These are phyloP conservation scores for Paramecium caudatum DNA, from an alignment of 73 alveolate genomes.

Conservation along the genomic window DNA sequence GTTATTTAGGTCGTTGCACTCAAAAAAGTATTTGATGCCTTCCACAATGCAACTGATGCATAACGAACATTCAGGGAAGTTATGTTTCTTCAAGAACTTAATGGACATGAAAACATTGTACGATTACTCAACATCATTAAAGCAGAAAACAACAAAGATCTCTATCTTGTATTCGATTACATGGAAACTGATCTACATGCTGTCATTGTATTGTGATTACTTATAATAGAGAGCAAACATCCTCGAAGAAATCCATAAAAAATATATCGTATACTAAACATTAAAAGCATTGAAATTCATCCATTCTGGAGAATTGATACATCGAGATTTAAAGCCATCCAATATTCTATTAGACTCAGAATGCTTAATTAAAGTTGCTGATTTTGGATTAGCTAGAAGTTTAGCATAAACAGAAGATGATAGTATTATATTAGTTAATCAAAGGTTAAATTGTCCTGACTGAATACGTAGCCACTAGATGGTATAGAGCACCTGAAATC, in stretches of 20 bases:
- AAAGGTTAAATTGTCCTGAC: constrained; percentile 83
- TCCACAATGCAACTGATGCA: constrained; percentile 99
- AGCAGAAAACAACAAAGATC: constrained; percentile 91
- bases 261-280: constrained; percentile 87
- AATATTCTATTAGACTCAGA: constrained; percentile 92
- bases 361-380: constrained; percentile 90
- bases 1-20: constrained; percentile 88
- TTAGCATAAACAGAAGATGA: constrained; percentile 85
- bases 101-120: constrained; percentile 96
- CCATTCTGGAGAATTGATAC: constrained; percentile 84
- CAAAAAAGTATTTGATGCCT: constrained; percentile 97
- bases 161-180: constrained; percentile 86
- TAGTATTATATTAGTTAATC: constrained; percentile 45
- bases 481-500: constrained; percentile 97
- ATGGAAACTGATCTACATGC: constrained; percentile 94
- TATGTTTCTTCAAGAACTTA: constrained; percentile 89
- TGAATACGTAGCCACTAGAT: constrained; percentile 97
- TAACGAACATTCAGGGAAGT: constrained; percentile 97
- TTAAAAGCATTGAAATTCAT: constrained; percentile 88
- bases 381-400: constrained; percentile 94
- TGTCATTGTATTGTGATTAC: constrained; percentile 70
- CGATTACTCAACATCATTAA: constrained; percentile 90
- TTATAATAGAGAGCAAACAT: constrained; percentile 86
- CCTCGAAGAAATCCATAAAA: constrained; percentile 91
- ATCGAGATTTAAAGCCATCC: constrained; percentile 92